A percentile compares a stretch with the other conserved stretches of the same genome.
Evolutionary conservation across 2,329 filamentous ascomycete genomes (phyloP).

Genomic region (Aureobasidium uvarum): DNA sequence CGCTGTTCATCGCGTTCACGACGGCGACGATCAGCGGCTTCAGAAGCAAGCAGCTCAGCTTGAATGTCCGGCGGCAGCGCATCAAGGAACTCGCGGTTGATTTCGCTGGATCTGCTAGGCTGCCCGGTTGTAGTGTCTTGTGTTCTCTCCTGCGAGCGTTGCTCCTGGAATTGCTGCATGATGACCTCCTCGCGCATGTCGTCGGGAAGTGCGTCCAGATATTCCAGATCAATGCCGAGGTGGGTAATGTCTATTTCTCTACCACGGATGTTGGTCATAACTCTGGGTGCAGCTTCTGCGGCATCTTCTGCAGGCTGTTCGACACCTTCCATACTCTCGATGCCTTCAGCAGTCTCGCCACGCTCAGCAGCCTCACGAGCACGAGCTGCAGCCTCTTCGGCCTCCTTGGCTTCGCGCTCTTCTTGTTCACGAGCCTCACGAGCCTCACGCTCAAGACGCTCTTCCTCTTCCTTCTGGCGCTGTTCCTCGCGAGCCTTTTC

Average conservation of each 20-base stretch:
- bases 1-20: constrained; percentile 80
- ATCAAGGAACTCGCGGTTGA: constrained; percentile 90
- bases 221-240: constrained; percentile 90
- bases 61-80: constrained; percentile 88
- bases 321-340: constrained; percentile 69
- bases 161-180: constrained; percentile 79
- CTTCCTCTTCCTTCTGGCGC: constrained; percentile 58
- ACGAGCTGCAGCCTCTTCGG: constrained; percentile 41
- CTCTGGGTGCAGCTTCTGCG: constrained; percentile 50
- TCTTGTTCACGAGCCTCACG: constrained; percentile 52
- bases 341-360: constrained; percentile 39
- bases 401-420: constrained; percentile 50
- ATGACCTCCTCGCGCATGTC: constrained; percentile 96
- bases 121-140: constrained; percentile 67
- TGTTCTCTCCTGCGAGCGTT: constrained; percentile 66
- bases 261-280: constrained; percentile 80
- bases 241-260: constrained; percentile 90
- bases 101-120: constrained; percentile 60
- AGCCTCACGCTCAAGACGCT: constrained; percentile 57
- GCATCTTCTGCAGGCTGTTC: constrained; percentile 42
- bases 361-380: constrained; percentile 37
- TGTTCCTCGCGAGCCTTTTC: constrained; percentile 62
- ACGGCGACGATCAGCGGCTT: constrained; percentile 82
- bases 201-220: constrained; percentile 94
- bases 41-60: constrained; percentile 84